Conservation (phyloP, 2,329 filamentous ascomycete genomes). For the Botryotinia narcissicola region DNA sequence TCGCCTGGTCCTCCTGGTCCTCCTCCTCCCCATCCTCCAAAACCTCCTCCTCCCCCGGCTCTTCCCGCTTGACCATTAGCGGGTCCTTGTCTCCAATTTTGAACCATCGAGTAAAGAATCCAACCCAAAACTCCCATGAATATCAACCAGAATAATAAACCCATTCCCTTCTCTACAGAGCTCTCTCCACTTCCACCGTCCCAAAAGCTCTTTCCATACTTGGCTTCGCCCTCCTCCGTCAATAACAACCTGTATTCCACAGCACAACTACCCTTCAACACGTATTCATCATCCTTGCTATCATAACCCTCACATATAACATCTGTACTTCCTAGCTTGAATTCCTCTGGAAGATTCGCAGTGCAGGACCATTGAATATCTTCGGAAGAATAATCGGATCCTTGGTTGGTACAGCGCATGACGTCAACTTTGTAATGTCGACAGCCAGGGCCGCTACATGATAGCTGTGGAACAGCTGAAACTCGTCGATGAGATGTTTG, state of each 20-base stretch:
- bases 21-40: slow-evolving; percentile 45
- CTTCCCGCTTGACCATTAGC: slow-evolving; percentile 37
- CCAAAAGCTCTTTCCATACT: slow-evolving; percentile 49
- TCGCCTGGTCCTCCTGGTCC: slow-evolving; percentile 28
- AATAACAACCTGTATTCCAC: slow-evolving; percentile 83
- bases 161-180: slow-evolving; percentile 20
- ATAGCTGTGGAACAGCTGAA: slow-evolving; percentile 72
- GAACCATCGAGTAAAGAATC: slow-evolving; percentile 59
- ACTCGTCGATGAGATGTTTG: slow-evolving; percentile 75
- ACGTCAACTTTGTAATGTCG: slow-evolving; percentile 64
- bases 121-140: slow-evolving; percentile 59
- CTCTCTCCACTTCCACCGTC: slow-evolving; percentile 13
- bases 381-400: slow-evolving; percentile 72
- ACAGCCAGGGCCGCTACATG: slow-evolving; percentile 62
- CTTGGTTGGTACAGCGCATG: slow-evolving; percentile 88
- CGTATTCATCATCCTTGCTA: slow-evolving; percentile 71
- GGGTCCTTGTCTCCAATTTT: slow-evolving; percentile 21
- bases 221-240: slow-evolving; percentile 71
- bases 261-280: slow-evolving; percentile 89
- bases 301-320: slow-evolving; percentile 91
- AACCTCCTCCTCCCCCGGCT: slow-evolving; percentile 41
- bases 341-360: slow-evolving; percentile 56
- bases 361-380: slow-evolving; percentile 91
- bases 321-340: slow-evolving; percentile 78
- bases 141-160: slow-evolving; percentile 56